Conservation (phyloP, 495 filamentous ascomycete genomes). For the Aspergillus haitiensis region DNA sequence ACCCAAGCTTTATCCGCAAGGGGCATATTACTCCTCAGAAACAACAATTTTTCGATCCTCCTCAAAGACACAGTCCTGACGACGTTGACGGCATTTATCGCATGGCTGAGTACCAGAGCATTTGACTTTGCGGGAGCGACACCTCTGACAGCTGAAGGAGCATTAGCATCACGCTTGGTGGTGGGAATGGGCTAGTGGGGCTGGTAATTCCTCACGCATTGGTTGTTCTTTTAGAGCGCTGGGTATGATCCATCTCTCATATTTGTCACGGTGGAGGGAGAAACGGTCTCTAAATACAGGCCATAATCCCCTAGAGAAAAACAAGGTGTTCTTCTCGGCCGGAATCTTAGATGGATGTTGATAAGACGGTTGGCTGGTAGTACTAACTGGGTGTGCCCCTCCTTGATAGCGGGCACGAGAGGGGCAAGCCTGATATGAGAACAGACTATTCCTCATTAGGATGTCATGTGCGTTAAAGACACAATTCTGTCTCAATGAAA, state of each 20-base stretch:
- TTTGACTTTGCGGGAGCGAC: conserved; percentile 37
- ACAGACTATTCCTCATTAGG: no score
- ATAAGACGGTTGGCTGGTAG: no score
- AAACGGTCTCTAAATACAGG: no score
- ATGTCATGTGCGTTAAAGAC: no score
- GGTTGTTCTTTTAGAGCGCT: conserved; percentile 21
- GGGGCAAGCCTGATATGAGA: no score
- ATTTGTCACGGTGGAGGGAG: no score
- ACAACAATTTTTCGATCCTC: conserved; percentile 37
- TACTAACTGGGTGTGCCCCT: no score
- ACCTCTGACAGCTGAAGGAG: conserved; percentile 29
- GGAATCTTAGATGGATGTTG: no score
- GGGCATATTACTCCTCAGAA: conserved; percentile 27
- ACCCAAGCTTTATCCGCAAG: not conserved
- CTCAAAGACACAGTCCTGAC: conserved; percentile 31
- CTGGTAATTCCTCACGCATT: conserved; percentile 20
- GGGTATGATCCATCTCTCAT: conserved; percentile 13
- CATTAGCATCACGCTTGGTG: conserved; percentile 1
- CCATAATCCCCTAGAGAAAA: no score
- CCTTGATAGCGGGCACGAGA: no score
- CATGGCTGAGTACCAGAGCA: conserved; percentile 35
- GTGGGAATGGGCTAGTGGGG: not conserved
- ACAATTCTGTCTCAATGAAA: no score
- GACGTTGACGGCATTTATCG: conserved; percentile 32
- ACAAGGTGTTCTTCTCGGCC: no score